Evolutionary conservation across 345 rosid species (phyloP).

Genomic region (Zanthoxylum bungeanum): DNA sequence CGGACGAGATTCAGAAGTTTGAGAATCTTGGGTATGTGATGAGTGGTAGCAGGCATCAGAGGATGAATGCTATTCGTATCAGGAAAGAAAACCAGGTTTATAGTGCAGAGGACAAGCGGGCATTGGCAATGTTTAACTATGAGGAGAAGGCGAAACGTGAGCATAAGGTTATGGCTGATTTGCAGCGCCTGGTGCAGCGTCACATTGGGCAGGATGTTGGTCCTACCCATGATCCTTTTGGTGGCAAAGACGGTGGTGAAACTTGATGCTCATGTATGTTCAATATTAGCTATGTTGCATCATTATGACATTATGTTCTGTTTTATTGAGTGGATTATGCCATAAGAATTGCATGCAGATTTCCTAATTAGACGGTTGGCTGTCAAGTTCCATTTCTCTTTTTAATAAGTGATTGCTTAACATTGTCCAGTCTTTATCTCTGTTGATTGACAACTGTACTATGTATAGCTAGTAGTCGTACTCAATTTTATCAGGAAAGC

Average conservation of each 20-base stretch:
- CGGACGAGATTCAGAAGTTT: conserved; percentile 90
- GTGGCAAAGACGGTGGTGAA: conserved; percentile 75
- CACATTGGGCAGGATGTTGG: conserved; percentile 97
- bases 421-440: neutral
- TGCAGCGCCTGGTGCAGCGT: conserved; percentile 88
- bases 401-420: neutral
- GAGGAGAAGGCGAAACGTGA: conserved; percentile 98
- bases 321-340: neutral
- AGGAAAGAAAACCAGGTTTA: conserved; percentile 99
- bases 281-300: neutral
- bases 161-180: conserved; percentile 96
- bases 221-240: conserved; percentile 93
- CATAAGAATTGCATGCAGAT: neutral
- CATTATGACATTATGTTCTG: too few relatives aligned
- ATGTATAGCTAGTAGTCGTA: neutral
- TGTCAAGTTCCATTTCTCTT: conserved; percentile 1
- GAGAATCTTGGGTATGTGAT: conserved; percentile 97
- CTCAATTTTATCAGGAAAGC: neutral
- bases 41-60: conserved; percentile 98
- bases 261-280: conserved; percentile 44
- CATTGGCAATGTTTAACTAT: conserved; percentile 95
- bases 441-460: conserved; percentile 1
- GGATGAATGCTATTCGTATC: conserved; percentile 99
- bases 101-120: conserved; percentile 97
- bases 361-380: neutral